A percentile compares a stretch with the other conserved stretches of the same genome.
Conservation (phyloP, 2,329 filamentous ascomycete genomes). For the Phialocephala subalpina region DNA sequence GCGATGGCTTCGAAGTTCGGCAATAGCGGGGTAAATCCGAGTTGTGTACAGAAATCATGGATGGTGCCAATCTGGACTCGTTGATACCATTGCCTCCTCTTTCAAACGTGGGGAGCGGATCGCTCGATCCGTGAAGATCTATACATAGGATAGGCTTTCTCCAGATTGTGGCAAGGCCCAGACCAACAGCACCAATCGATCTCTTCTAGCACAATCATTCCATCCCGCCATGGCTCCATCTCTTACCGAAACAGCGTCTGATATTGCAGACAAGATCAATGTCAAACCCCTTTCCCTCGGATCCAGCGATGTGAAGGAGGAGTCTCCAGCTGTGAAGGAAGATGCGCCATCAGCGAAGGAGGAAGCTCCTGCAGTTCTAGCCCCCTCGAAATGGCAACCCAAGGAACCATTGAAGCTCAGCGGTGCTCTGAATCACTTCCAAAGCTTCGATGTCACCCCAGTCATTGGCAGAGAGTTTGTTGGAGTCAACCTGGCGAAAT, state of each 20-base stretch:
- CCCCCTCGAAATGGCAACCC: conserved; percentile 22
- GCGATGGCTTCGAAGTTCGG: background rate
- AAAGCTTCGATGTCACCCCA: conserved; percentile 51
- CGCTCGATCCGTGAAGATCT: background rate
- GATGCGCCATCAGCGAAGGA: conserved; percentile 8
- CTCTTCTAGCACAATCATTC: background rate
- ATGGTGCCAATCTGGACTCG: conserved; percentile 25
- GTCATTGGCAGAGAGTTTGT: conserved; percentile 55
- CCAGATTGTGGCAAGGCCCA: background rate
- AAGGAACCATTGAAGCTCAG: conserved; percentile 40
- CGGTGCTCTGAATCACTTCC: conserved; percentile 40
- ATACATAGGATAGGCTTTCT: background rate
- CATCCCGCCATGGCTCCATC: conserved; percentile 37
- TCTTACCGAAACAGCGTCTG: conserved; percentile 34
- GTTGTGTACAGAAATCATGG: conserved; percentile 2
- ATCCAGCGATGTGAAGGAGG: conserved; percentile 2
- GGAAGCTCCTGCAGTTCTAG: conserved; percentile 34
- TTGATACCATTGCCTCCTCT: conserved; percentile 22
- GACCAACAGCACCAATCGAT: background rate
- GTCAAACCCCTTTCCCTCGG: conserved; percentile 34
- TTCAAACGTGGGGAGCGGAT: background rate
- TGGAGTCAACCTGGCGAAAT: conserved; percentile 52
- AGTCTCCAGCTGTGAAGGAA: background rate
- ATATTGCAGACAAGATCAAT: conserved; percentile 37
- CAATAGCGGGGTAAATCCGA: conserved; percentile 5